These are phyloP conservation scores for Skeletonema grethae DNA, from an alignment of 108 stramenopile genomes.

Conservation along the genomic window DNA sequence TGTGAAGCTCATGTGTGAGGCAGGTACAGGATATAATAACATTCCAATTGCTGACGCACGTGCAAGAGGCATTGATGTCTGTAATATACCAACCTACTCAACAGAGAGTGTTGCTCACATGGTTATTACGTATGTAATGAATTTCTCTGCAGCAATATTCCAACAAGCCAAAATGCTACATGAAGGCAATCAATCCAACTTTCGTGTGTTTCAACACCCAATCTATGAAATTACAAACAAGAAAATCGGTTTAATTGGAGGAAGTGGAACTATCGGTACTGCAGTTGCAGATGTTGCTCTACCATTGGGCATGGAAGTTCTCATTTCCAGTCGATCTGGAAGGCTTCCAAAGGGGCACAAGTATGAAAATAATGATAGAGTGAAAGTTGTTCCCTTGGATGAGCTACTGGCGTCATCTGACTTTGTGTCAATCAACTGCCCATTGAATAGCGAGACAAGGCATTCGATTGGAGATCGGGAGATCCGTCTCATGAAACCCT, in stretches of 20 bases:
- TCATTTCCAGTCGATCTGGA: slow-evolving; percentile 70
- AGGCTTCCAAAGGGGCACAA: slow-evolving; percentile 61
- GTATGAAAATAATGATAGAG: slow-evolving; percentile 53
- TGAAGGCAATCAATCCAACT: slow-evolving; percentile 63
- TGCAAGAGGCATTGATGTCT: slow-evolving; percentile 56
- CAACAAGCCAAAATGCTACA: slow-evolving; percentile 73
- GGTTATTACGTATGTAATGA: slow-evolving; percentile 88
- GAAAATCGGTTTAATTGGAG: slow-evolving; percentile 88
- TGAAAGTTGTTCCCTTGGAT: slow-evolving; percentile 54
- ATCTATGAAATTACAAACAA: slow-evolving; percentile 77
- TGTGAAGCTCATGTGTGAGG: slow-evolving; percentile 82
- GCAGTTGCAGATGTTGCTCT: slow-evolving; percentile 82
- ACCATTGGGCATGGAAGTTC: slow-evolving; percentile 87
- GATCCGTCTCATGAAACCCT: slow-evolving; percentile 82
- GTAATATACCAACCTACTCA: slow-evolving; percentile 82
- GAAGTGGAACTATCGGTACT: slow-evolving; percentile 86
- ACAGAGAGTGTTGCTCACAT: slow-evolving; percentile 89
- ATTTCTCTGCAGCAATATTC: slow-evolving; percentile 79
- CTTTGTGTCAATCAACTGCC: slow-evolving; percentile 86
- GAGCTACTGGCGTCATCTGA: slow-evolving; percentile 72
- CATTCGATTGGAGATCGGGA: slow-evolving; percentile 74
- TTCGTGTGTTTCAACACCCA: slow-evolving; percentile 76
- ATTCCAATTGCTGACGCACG: slow-evolving; percentile 60
- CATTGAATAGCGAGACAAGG: slow-evolving; percentile 82
- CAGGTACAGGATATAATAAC: slow-evolving; percentile 92